Evolutionary conservation across 495 filamentous ascomycete genomes (phyloP).

Genomic region (Chlorociboria aeruginascens): DNA sequence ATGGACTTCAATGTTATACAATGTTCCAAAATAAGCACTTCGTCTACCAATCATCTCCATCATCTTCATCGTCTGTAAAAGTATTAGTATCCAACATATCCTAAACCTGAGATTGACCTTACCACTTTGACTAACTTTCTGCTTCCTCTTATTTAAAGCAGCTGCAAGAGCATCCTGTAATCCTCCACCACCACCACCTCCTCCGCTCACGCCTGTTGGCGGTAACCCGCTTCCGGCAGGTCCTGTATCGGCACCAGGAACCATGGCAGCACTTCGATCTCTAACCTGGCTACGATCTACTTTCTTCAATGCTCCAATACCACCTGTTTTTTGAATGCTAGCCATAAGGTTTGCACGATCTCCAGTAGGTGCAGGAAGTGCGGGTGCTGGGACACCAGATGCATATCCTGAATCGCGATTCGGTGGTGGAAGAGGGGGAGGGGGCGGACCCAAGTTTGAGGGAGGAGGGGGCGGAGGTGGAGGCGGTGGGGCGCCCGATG

Average conservation of each 20-base stretch:
- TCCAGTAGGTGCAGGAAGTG: constrained; percentile 36
- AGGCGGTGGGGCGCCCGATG: constrained; percentile 16
- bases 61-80: constrained; percentile 63
- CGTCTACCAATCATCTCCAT: constrained; percentile 66
- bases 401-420: constrained; percentile 50
- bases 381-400: constrained; percentile 35
- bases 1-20: not conserved
- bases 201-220: constrained; percentile 32
- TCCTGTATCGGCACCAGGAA: constrained; percentile 47
- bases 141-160: constrained; percentile 67
- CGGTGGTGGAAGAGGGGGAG: constrained; percentile 57
- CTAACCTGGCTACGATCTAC: constrained; percentile 64
- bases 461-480: constrained; percentile 30
- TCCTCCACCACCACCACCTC: constrained; percentile 42
- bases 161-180: constrained; percentile 74
- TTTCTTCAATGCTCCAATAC: constrained; percentile 63
- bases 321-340: constrained; percentile 68
- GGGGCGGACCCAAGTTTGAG: constrained; percentile 34
- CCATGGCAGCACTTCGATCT: constrained; percentile 64
- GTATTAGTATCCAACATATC: constrained; percentile 3
- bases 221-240: constrained; percentile 41
- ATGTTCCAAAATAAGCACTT: not conserved
- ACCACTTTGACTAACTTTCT: constrained; percentile 86
- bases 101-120: constrained; percentile 31
- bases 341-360: constrained; percentile 62